These are phyloP conservation scores for Pythium rhizo-oryzae DNA, from an alignment of 352 stramenopile genomes.

Conservation along the genomic window DNA sequence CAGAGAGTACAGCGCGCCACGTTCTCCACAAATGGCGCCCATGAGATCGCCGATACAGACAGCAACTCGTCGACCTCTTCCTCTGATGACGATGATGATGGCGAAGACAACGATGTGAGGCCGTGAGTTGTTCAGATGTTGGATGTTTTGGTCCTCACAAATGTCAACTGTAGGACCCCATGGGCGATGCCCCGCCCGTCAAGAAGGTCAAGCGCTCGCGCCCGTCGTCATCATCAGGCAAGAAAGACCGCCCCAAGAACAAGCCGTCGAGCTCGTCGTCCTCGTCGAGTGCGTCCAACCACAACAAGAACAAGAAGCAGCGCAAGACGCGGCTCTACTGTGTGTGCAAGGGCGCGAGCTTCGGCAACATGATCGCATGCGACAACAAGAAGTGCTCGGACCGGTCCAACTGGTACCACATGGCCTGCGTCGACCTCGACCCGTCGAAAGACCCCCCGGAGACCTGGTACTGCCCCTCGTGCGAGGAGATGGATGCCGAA, in stretches of 20 bases:
- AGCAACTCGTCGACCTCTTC: constrained; percentile 29
- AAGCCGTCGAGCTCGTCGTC: constrained; percentile 18
- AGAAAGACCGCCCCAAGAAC: constrained; percentile 1
- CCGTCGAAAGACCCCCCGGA: constrained; percentile 51
- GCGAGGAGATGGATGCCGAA: constrained; percentile 48
- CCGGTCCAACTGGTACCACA: constrained; percentile 86
- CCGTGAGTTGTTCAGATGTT: not conserved
- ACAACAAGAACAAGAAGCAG: constrained; percentile 56
- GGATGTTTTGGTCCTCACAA: too few species aligned
- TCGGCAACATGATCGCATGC: constrained; percentile 85
- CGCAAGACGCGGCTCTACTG: constrained; percentile 75
- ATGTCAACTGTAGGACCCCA: not conserved
- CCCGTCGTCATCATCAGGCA: not conserved
- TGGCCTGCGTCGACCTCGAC: constrained; percentile 69
- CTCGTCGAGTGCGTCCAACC: not conserved
- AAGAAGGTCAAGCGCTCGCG: constrained; percentile 16
- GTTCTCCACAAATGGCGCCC: constrained; percentile 13
- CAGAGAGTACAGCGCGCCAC: not conserved
- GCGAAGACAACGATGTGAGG: constrained; percentile 9
- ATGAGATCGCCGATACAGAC: constrained; percentile 37
- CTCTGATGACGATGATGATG: not conserved
- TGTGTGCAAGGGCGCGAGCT: constrained; percentile 73
- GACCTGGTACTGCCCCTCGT: constrained; percentile 78
- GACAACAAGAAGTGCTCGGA: constrained; percentile 81
- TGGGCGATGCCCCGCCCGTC: not conserved